Evolutionary conservation across 352 stramenopile species (phyloP), one percentile per base, ranked within the genome.

Genomic region (Sclerospora graminicola): DNA sequence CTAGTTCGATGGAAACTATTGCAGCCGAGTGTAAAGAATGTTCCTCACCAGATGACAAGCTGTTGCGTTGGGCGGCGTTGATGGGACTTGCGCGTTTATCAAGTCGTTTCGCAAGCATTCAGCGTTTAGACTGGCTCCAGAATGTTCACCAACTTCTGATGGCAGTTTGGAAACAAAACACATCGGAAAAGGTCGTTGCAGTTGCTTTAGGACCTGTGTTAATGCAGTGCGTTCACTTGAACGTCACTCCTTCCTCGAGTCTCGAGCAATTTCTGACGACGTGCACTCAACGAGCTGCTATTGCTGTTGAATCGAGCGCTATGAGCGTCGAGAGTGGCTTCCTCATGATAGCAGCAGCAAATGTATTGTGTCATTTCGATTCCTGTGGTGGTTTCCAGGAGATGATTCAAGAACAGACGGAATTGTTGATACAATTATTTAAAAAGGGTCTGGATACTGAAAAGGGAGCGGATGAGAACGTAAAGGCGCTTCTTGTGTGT

Each of bases 191-290:
- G 16, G 30, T 76, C 11, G 35, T 51, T 20, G 62, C 57, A 14
- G 31, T 81, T 4, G 68, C 51, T 0, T 41, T 77, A 20, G 65
- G 59, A 5, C 57, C 68, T 6, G 44, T 75, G 8, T 46, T 81
- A 16, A 36, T 77, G 8, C 45, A 73, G 11, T 71, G 65, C 39
- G 46, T 69, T 16, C 38, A 53, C n/a, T 57, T 48, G 26, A 62
- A 63, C 24, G 26, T 73, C 16, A 24, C 20, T 21, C 52, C 52
- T 4, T 64, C 57, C 1, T 54, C 42, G 0, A 48, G 28, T 8
- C 30, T 65, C 11, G 60, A 71, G n/a, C 26, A 23, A 3, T 77
- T 78, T 51, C 45, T 69, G 28, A 11, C 23, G 10, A 55, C 10
- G 13, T 74, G 42, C n/a, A 50, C 67, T 30, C 43, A 62, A 5